These are phyloP conservation scores for Paraphoma chrysanthemicola DNA, from an alignment of 2,329 filamentous ascomycete genomes.

Conservation along the genomic window DNA sequence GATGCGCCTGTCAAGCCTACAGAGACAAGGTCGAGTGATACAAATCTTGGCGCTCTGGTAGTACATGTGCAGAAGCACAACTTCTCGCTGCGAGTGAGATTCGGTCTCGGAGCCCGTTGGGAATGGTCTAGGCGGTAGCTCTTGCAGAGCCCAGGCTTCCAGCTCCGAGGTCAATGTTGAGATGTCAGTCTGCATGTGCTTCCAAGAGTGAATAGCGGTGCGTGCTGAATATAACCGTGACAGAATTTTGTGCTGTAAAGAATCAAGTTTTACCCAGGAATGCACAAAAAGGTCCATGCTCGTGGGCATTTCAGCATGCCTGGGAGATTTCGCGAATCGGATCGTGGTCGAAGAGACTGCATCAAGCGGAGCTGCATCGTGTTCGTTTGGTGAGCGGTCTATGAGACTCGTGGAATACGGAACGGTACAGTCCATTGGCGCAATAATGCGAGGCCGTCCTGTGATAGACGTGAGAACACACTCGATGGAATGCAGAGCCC, in stretches of 20 bases:
- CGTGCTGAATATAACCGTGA: constrained; percentile 45
- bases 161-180: constrained; percentile 32
- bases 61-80: constrained; percentile 28
- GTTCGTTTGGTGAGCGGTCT: not conserved
- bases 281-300: constrained; percentile 36
- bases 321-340: constrained; percentile 8
- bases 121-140: constrained; percentile 25
- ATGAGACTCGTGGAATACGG: constrained; percentile 26
- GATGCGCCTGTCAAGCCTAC: constrained; percentile 41
- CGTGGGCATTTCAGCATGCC: constrained; percentile 7
- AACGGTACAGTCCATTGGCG: constrained; percentile 40
- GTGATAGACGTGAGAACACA: constrained; percentile 47
- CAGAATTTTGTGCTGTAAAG: constrained; percentile 26
- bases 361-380: no score
- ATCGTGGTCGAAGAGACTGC: not conserved
- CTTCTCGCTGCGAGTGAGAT: constrained; percentile 14
- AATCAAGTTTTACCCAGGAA: constrained; percentile 9
- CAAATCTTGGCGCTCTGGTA: constrained; percentile 45
- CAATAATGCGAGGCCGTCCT: constrained; percentile 47
- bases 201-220: constrained; percentile 43
- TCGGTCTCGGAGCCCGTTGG: not conserved
- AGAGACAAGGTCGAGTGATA: constrained; percentile 49
- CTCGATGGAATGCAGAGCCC: constrained; percentile 49
- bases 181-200: constrained; percentile 34
- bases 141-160: constrained; percentile 32